These are phyloP conservation scores for Clarkia xantiana DNA, from an alignment of 345 rosid genomes.

Conservation along the genomic window DNA sequence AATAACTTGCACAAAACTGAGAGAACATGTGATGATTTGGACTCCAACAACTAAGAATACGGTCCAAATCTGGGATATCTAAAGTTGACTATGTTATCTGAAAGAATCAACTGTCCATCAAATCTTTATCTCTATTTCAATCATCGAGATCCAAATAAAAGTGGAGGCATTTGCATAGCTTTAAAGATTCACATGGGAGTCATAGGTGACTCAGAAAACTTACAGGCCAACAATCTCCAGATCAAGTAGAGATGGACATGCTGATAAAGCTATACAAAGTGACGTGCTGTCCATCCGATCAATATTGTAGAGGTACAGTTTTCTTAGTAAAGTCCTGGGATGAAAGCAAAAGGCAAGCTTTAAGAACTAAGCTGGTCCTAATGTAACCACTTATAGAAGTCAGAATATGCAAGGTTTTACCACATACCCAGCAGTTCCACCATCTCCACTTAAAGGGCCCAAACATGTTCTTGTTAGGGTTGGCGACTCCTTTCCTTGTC, in stretches of 20 bases:
- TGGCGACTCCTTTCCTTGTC: conserved; percentile 63
- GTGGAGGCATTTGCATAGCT: background rate
- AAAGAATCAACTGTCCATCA: too few species aligned
- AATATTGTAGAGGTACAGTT: conserved; percentile 67
- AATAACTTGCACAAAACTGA: background rate
- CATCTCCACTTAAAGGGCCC: conserved; percentile 37
- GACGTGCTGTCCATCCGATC: conserved; percentile 40
- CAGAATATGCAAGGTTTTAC: conserved; percentile 1
- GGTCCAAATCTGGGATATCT: too few species aligned
- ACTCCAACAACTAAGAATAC: too few species aligned
- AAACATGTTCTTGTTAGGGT: conserved; percentile 56
- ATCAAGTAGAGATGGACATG: conserved; percentile 58
- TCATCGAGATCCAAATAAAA: too few species aligned
- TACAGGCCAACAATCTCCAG: conserved; percentile 83
- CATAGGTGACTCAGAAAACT: conserved; percentile 20
- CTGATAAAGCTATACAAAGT: conserved; percentile 46
- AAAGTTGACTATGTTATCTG: too few species aligned
- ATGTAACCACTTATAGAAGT: background rate
- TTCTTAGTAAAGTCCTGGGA: conserved; percentile 48
- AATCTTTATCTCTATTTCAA: too few species aligned
- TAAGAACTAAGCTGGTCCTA: conserved; percentile 4
- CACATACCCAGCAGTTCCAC: conserved; percentile 46
- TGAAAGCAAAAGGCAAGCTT: conserved; percentile 11
- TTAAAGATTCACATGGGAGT: background rate
- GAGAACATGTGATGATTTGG: too few species aligned